Evolutionary conservation across 768 basidiomycete species (phyloP), one percentile per base, ranked within the genome.

Genomic region (Rubroboletus satanas): DNA sequence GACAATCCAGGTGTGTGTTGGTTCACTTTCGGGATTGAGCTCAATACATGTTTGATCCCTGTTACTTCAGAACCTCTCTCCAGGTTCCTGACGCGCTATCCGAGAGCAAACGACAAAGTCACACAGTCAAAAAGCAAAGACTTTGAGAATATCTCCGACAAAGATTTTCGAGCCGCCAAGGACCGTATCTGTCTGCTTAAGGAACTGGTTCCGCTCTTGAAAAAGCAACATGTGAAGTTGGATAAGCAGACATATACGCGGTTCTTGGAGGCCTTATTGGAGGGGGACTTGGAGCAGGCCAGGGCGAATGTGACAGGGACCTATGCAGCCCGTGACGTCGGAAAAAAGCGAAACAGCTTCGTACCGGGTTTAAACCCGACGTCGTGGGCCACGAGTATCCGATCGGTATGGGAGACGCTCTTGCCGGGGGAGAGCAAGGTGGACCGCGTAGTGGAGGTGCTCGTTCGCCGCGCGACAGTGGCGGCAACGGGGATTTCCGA

Each of bases 131-230:
- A 64, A 2, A 35, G 42, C 28, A 26, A 49, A n/a, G 32, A 42
- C 2, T 42, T 60, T 10, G 23, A 26, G 7, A 29, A 3, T 0
- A 68, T 70, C 4, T 2, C 28, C 6, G 21, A 57, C 18, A 11
- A 0, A 2, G 64, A 64, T 0, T 66, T 61, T 50, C 52, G 14
- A 35, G 1, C 0, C 5, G 26, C 41, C n/a, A 70, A 70, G 49
- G 37, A 61, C 0, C 64, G 53, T 9, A 45, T 70, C 15, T 28
- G 38, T 21, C 4, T 59, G 2, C 52, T 59, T 29, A 57, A 56
- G 28, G 54, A 45, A 17, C 18, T 70, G 1, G 0, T 0, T 5
- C 10, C 39, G 0, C 44, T 54, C 7, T n/a, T 57, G 5, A 26
- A 44, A 15, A 15, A 23, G 38, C 28, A 36, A 5, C 7, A 2